Base-by-base conservation (phyloP, 345 rosid species). In the Bruguiera gymnorhiza region DNA sequence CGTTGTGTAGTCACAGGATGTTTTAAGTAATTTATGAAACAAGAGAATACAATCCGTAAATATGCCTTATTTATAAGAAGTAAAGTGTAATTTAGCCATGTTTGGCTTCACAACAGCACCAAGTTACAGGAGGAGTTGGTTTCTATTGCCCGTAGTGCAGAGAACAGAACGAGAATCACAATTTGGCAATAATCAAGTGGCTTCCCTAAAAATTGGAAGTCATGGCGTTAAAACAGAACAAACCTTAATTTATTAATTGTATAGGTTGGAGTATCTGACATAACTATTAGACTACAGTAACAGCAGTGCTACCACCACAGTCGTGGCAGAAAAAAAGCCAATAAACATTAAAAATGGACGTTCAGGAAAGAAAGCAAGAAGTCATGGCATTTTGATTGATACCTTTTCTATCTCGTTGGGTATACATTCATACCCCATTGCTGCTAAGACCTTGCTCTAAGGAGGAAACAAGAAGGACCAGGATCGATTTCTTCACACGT, bases 111-210 rank as follows among this genome's bases (percentile, higher is more conserved):
- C 75, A 77, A 90, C 99, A 63, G 79, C 84, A 0, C 98, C 90
- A 72, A 95, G 91, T 63, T 92, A 97, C 78, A 90, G 68, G 31
- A 98, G 90, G 6, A 85, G 83, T 63, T 82, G 86, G 73, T 85
- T 86, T 74, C 63, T 74, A 71, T 58, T 69, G 73, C 81, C 89
- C 74, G 86, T 84, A 3, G 87, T 85, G 65, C 92, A 88, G 54
- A 95, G 97, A 78, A 95, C 78, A 0, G 99, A 98, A 4, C 99
- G 87, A 63, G 98, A 95, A 81, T 95, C 98, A 2, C 82, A 92
- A 79, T 75, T 95, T 92, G 18, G 94, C 83, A 5, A 95, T 75
- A 66, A 95, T 71, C 84, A 95, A 78, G 66, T 89, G 83, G 36
- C 86, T 86, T 36, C 89, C 97, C 98, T 95, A 84, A 52, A 84